phyloP scores from a whole-genome alignment of 306 rosid genomes.

The Comarum palustre region DNA sequence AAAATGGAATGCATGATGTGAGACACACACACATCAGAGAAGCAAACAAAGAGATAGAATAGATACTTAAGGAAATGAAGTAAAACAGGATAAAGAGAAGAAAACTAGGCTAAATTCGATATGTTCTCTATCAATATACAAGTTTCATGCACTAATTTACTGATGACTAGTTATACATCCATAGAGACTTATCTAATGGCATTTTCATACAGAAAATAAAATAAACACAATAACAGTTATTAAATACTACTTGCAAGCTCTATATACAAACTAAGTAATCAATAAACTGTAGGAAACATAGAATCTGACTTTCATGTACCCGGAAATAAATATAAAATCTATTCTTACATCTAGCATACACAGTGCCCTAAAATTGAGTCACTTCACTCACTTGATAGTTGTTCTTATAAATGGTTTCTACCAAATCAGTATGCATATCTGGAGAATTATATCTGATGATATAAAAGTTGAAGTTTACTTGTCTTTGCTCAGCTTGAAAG shows the following conservation, averaged over 20 bases:
- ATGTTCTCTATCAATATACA: background rate
- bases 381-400: slow-evolving; percentile 1
- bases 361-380: background rate
- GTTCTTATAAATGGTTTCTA: background rate
- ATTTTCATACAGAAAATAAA: background rate
- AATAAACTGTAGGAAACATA: no score
- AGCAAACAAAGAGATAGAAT: background rate
- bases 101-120: no score
- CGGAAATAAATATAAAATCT: background rate
- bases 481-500: slow-evolving; percentile 82
- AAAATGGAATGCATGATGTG: background rate
- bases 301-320: background rate
- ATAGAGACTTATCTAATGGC: background rate
- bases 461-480: slow-evolving; percentile 37
- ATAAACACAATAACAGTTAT: background rate
- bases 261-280: no score
- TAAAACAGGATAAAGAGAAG: slow-evolving; percentile 1
- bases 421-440: background rate
- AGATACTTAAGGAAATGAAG: slow-evolving; percentile 1
- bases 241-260: background rate
- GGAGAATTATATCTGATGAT: background rate
- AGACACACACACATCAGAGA: background rate
- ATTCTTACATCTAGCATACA: background rate
- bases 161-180: background rate
- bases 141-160: background rate